Evolutionary conservation across 148 eudicot genomes (phyloP).

Genomic region (Fagopyrum homotropicum): DNA sequence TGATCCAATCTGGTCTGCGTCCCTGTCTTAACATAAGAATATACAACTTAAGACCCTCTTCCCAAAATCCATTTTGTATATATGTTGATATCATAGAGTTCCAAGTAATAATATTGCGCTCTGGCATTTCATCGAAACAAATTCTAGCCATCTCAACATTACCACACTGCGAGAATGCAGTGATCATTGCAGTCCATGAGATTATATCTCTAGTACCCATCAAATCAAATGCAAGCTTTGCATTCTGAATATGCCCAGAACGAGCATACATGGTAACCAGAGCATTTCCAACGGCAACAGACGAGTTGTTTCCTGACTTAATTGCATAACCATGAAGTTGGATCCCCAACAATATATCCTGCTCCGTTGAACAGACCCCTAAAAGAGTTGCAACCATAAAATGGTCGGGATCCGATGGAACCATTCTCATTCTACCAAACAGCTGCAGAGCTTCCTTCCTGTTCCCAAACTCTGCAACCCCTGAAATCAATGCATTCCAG

Average conservation of each 20-base stretch:
- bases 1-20: conserved; percentile 27
- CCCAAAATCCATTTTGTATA: conserved; percentile 24
- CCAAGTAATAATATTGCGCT: conserved; percentile 31
- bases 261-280: conserved; percentile 34
- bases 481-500: conserved; percentile 35
- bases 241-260: conserved; percentile 24
- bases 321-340: conserved; percentile 28
- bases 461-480: conserved; percentile 23
- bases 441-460: conserved; percentile 28
- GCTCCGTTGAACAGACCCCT: conserved; percentile 21
- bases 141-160: conserved; percentile 25
- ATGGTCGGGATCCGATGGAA: conserved; percentile 25
- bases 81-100: conserved; percentile 35
- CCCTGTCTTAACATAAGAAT: conserved; percentile 29
- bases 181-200: conserved; percentile 37
- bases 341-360: conserved; percentile 23
- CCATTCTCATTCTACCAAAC: conserved; percentile 27
- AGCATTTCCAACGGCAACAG: conserved; percentile 34
- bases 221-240: conserved; percentile 23
- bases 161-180: conserved; percentile 26
- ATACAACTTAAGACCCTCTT: conserved; percentile 32
- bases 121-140: conserved; percentile 32
- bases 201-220: conserved; percentile 31
- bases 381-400: conserved; percentile 31
- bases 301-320: conserved; percentile 25